Percentiles rank a stretch among this genome's conserved stretches.
These are phyloP conservation scores for Wickerhamiella galacta DNA, from an alignment of 805 yeast species.

Conservation along the genomic window DNA sequence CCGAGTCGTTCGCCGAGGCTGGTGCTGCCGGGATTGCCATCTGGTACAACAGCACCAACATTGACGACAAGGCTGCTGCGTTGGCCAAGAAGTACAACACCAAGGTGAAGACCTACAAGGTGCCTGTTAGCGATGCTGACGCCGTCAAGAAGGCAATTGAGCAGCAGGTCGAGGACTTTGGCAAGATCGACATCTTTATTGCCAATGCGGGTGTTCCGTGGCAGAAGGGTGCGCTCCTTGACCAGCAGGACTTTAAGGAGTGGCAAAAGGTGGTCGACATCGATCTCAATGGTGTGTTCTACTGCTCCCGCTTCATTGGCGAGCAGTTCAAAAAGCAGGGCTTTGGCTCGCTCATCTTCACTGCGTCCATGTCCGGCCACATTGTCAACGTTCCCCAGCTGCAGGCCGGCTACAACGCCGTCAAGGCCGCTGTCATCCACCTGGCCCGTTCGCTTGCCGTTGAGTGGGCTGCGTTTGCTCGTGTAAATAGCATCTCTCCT, in stretches of 20 bases:
- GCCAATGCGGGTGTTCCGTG: slow-evolving; percentile 91
- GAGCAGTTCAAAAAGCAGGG: slow-evolving; percentile 59
- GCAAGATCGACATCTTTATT: slow-evolving; percentile 66
- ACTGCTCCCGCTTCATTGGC: slow-evolving; percentile 65
- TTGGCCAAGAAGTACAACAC: slow-evolving; percentile 43
- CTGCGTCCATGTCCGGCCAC: slow-evolving; percentile 83
- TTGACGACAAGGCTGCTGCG: slow-evolving; percentile 41
- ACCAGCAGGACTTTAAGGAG: slow-evolving; percentile 34
- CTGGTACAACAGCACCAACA: slow-evolving; percentile 45
- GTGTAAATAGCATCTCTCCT: slow-evolving; percentile 68
- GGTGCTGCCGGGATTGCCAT: slow-evolving; percentile 63
- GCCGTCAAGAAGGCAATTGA: slow-evolving; percentile 34
- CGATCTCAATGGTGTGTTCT: slow-evolving; percentile 68
- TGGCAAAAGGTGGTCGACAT: slow-evolving; percentile 62
- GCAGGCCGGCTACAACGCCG: slow-evolving; percentile 73
- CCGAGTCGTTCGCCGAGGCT: slow-evolving; percentile 72
- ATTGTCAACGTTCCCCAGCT: slow-evolving; percentile 76
- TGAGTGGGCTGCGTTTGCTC: slow-evolving; percentile 75
- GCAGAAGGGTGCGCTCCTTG: slow-evolving; percentile 44
- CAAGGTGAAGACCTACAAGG: slow-evolving; percentile 46
- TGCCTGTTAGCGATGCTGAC: slow-evolving; percentile 34
- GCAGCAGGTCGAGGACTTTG: slow-evolving; percentile 50
- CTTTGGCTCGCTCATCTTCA: slow-evolving; percentile 60
- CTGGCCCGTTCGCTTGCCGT: slow-evolving; percentile 63
- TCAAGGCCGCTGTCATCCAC: slow-evolving; percentile 72